Evolutionary conservation across 2,329 filamentous ascomycete species (phyloP), one percentile per base, ranked within the genome.

Genomic region (Colletotrichum plurivorum): DNA sequence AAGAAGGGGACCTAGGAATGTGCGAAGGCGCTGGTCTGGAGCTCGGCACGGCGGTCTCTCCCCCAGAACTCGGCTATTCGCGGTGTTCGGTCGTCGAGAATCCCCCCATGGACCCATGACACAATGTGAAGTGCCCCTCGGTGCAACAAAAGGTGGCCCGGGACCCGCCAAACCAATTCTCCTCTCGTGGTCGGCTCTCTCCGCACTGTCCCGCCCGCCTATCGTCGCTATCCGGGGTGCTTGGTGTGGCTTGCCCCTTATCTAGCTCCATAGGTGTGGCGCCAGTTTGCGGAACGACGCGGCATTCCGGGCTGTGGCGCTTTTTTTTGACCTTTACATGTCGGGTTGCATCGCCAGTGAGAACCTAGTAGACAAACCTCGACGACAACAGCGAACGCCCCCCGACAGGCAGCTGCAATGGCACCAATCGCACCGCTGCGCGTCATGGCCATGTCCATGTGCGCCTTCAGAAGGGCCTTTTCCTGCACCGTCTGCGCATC

Each of bases 401-500:
- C 7, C 20, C 13, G 10, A 20, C 41, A 27, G 13, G 45, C 56
- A 22, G 15, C 36, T 7, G 45, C 39, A 56, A 69, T 69, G 67
- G 62, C 55, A 54, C 25, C 63, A 46, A 56, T 52, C 4, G n/a
- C 20, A 15, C 55, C 63, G 10, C 54, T 58, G 22, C 57, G 76
- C 71, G 75, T 73, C 61, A 72, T 81, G 68, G 74, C 76, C 25
- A 69, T 77, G 72, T 74, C 75, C 57, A 70, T 79, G 46, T 71
- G 75, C 66, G 65, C 79, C 61, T 65, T 73, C 20, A 80, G 76
- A 61, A 78, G 77, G 43, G 77, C 78, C 58, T 73, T 84, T 10
- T 73, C 82, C 59, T 88, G 87, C 74, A 75, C 85, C 15, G 69
- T 83, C 58, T 89, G 87, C 78, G 85, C 87, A 81, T 85, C 84